phyloP scores from a whole-genome alignment of 495 filamentous ascomycete genomes.

The Delitschia confertaspora region DNA sequence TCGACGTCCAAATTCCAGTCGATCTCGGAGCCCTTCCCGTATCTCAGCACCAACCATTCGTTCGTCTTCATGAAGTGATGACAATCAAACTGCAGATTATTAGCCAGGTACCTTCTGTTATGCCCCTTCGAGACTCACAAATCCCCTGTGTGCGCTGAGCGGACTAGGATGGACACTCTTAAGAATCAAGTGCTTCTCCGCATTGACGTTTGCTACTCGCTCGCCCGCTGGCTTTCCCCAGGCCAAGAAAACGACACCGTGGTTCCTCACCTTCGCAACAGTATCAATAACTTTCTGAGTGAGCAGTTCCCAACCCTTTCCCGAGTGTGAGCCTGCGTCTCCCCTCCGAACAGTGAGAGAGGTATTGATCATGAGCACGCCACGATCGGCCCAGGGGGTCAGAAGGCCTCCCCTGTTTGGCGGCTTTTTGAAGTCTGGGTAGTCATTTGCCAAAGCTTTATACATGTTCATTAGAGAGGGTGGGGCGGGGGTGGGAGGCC shows the following conservation, averaged over 20 bases:
- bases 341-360: conserved; percentile 85
- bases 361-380: conserved; percentile 86
- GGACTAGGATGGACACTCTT: conserved; percentile 87
- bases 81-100: conserved; percentile 55
- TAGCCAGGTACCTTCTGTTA: conserved; percentile 1
- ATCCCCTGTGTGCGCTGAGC: conserved; percentile 68
- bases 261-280: conserved; percentile 61
- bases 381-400: conserved; percentile 85
- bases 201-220: conserved; percentile 61
- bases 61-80: conserved; percentile 84
- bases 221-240: conserved; percentile 80
- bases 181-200: conserved; percentile 64
- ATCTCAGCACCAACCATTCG: conserved; percentile 70
- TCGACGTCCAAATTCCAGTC: conserved; percentile 68
- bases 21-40: conserved; percentile 70
- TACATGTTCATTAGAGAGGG: conserved; percentile 90
- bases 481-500: conserved; percentile 76
- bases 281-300: conserved; percentile 85
- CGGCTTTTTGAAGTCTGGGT: conserved; percentile 66
- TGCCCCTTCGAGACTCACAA: conserved; percentile 37
- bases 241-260: conserved; percentile 86
- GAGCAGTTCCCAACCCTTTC: conserved; percentile 83
- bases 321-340: conserved; percentile 71
- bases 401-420: conserved; percentile 70
- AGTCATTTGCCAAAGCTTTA: conserved; percentile 74